These are phyloP conservation scores for Lagenidium giganteum DNA, from an alignment of 352 stramenopile genomes.

Conservation along the genomic window DNA sequence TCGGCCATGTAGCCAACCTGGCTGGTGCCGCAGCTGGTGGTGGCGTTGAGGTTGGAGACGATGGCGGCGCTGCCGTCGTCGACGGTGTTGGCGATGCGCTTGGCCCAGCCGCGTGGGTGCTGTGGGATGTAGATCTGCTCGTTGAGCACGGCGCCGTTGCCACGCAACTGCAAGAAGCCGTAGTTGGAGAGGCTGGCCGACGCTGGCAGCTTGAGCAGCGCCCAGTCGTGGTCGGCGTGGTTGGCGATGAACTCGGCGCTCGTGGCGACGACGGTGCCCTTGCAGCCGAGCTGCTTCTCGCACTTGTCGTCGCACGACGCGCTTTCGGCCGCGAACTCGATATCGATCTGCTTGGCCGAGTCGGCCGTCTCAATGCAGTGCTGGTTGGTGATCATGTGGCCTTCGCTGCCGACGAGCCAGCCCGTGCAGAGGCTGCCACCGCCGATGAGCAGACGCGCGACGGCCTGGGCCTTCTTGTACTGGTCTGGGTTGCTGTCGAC, in stretches of 20 bases:
- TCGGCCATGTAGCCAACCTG: slow-evolving; percentile 29
- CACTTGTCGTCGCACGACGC: slow-evolving; percentile 40
- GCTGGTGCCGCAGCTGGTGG: slow-evolving; percentile 17
- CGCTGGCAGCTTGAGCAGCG: slow-evolving; percentile 45
- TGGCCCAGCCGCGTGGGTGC: slow-evolving; percentile 39
- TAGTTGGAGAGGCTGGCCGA: slow-evolving; percentile 27
- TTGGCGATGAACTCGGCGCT: slow-evolving; percentile 37
- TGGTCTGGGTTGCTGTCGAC: slow-evolving; percentile 14
- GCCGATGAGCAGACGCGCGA: slow-evolving; percentile 59
- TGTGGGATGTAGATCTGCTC: slow-evolving; percentile 65
- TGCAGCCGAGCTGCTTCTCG: slow-evolving; percentile 31
- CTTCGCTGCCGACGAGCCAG: slow-evolving; percentile 51
- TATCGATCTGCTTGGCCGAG: slow-evolving; percentile 26
- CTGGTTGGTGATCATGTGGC: slow-evolving; percentile 69
- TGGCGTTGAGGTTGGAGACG: slow-evolving; percentile 7
- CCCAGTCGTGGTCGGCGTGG: slow-evolving; percentile 38
- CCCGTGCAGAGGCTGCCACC: slow-evolving; percentile 48
- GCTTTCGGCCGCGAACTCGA: slow-evolving; percentile 61
- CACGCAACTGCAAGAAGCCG: slow-evolving; percentile 52
- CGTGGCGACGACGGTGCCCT: slow-evolving; percentile 35
- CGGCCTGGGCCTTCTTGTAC: slow-evolving; percentile 32
- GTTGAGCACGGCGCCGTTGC: slow-evolving; percentile 22
- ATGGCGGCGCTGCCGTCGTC: slow-evolving; percentile 19
- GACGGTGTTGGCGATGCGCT: slow-evolving; percentile 38
- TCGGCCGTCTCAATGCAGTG: slow-evolving; percentile 45